Base-by-base conservation (phyloP, 441 rosid genomes). In the Populus trichocarpa region DNA sequence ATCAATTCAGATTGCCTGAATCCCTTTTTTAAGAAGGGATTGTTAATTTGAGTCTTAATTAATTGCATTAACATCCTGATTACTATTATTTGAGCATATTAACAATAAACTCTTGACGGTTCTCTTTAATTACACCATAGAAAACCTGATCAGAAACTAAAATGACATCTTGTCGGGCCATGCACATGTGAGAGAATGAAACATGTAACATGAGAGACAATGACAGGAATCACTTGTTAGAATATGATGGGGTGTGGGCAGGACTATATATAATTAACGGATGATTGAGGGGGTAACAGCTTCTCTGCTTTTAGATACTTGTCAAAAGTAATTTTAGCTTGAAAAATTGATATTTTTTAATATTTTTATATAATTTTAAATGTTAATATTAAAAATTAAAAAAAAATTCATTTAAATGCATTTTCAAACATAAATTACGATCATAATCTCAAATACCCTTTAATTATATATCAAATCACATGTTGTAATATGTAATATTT, bases 171-270 rank as follows among this genome's bases (percentile, higher is more conserved):
- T 65, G 75, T 46, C 61, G 42, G 74, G 33, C 7, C 26, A 46
- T 8, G 57, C 10, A 13, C 10, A 13, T 16, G 57, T 46, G 57
- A 14, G 18, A 36, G 33, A 70, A 77, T 14, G 46, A 26, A 26
- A 28, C 42, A 65, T 28, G 75, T 20, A 73, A 74, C 82, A 69
- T 20, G 75, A 75, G 69, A 18, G 77, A 74, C 65, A 40, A 70
- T 67, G 65, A 14, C 18, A 14, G 20, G 20, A 46, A 14, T 13
- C 20, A 46, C 20, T 13, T 5, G 20, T 13, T 46, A 14, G 57
- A 46, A 46, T 14, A 46, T 46, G 20, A 46, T 46, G 7, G 20
- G 6, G 57, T 46, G 57, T 1, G 1, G 57, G 57, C 57, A 13
- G 57, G 1, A 46, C 20, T 14, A 46, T 14, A 46, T 14, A 14